phyloP scores from a whole-genome alignment of 2,329 filamentous ascomycete genomes.

The Alternaria infectoria region DNA sequence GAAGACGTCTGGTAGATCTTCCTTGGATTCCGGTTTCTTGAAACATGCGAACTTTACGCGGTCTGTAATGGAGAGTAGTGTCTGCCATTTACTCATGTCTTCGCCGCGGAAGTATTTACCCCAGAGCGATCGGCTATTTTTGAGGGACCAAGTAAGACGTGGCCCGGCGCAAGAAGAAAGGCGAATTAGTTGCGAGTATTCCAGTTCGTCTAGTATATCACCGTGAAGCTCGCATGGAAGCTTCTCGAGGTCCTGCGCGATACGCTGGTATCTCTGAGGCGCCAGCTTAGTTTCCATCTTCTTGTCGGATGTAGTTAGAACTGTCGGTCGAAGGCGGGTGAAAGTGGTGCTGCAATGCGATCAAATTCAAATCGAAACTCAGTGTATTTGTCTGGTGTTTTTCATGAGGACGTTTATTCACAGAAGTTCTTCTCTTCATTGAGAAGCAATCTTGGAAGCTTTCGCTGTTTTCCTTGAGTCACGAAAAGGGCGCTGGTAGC shows the following conservation, averaged over 20 bases:
- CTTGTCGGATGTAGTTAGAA: background rate
- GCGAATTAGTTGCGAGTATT: constrained; percentile 14
- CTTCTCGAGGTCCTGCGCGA: constrained; percentile 12
- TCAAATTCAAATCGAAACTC: background rate
- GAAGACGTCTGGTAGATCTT: background rate
- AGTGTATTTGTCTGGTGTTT: background rate
- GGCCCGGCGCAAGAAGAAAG: constrained; percentile 8
- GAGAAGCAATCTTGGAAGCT: background rate
- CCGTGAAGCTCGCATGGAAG: constrained; percentile 14
- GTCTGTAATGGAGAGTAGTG: constrained; percentile 1
- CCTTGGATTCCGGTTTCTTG: background rate
- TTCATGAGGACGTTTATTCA: background rate
- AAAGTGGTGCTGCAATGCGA: background rate
- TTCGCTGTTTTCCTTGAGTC: background rate
- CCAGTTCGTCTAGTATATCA: constrained; percentile 1
- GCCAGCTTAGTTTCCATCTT: background rate
- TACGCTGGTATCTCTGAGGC: background rate
- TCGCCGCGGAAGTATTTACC: background rate
- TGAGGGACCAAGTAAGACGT: constrained; percentile 10
- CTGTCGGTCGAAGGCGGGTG: background rate
- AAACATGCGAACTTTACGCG: background rate
- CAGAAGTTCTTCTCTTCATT: background rate
- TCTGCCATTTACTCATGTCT: background rate
- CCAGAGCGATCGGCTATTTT: constrained; percentile 11
- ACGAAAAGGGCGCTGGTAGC: background rate